Evolutionary conservation across 371 early-diverging fungal genomes (phyloP), one percentile per base, ranked within the genome.

Genomic region (Conidiobolus incongruus): DNA sequence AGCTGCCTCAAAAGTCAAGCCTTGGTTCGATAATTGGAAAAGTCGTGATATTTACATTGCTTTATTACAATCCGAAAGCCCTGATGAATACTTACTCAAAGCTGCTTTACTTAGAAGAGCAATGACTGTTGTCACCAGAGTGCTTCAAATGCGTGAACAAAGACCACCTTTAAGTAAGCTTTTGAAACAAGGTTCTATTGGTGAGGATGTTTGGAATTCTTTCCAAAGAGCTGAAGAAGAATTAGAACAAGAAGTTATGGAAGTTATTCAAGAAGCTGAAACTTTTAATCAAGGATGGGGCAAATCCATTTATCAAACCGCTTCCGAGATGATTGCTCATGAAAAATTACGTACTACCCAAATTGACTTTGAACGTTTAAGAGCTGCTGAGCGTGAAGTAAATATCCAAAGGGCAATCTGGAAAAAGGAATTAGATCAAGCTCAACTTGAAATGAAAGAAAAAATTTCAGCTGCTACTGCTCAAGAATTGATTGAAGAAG

Each of bases 221-320:
- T 77, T 93, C 41, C 54, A 51, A 15, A 55, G 65, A 8, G 85
- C 89, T 13, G 90, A 93, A 54, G 67, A 75, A 47, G 90, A 85
- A 33, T 63, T 81, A 37, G 73, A 86, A 54, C 53, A 53, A 6
- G 94, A 93, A 55, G 53, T 88, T 39, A 71, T 78, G 54, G 83
- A 77, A 29, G 74, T 86, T 26, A 67, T 76, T 15, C 60, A 66
- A 42, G 86, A 90, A 52, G 78, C 74, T 2, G 82, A 89, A 51
- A 68, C 77, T 5, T 74, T 77, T 52, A 73, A 78, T 50, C 68
- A 75, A 5, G 77, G 78, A 1, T 90, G 90, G 93, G 80, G 84
- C 20, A 70, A 77, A 40, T 69, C 68, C 1, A 80, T 93, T 44
- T 78, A 90, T 46, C 72, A 74, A 28, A 77, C 81, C 20, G 89